Percentiles rank a stretch among this genome's conserved stretches.
Conservation (phyloP, 257 asterid genomes). For the Solanum habrochaites region DNA sequence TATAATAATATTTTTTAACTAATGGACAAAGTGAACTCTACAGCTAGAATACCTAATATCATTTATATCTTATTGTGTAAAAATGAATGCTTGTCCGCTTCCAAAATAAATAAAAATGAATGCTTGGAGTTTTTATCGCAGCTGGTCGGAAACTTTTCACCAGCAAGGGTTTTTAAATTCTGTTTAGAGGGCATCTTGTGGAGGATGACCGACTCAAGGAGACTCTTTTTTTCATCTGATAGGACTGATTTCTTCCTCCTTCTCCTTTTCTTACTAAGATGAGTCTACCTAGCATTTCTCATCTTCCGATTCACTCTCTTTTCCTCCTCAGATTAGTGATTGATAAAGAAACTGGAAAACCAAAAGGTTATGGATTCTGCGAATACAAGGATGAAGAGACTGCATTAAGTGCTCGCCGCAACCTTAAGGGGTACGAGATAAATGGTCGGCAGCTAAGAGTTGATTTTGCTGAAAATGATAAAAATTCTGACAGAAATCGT, state of each 20-base stretch:
- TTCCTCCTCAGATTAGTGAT: slow-evolving; percentile 54
- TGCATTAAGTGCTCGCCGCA: slow-evolving; percentile 86
- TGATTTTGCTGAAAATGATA: slow-evolving; percentile 94
- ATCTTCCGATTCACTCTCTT: neutral
- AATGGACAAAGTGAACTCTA: neutral
- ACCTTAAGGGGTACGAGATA: slow-evolving; percentile 79
- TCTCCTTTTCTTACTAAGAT: neutral
- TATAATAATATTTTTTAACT: neutral
- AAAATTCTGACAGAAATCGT: slow-evolving; percentile 61
- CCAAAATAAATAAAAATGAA: neutral
- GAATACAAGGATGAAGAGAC: slow-evolving; percentile 98
- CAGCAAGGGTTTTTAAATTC: neutral
- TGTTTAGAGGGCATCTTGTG: neutral
- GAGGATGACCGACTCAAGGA: neutral
- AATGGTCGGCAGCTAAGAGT: slow-evolving; percentile 93
- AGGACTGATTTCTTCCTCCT: neutral
- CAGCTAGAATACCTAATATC: neutral
- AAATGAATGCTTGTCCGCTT: neutral
- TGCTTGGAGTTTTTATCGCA: neutral
- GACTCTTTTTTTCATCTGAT: neutral
- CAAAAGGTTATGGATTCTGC: slow-evolving; percentile 93
- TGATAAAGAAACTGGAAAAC: slow-evolving; percentile 96
- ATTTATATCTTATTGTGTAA: neutral
- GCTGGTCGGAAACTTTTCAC: neutral
- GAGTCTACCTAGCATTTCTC: neutral